phyloP scores from a whole-genome alignment of 805 yeast genomes.

The Spathaspora gorwiae region DNA sequence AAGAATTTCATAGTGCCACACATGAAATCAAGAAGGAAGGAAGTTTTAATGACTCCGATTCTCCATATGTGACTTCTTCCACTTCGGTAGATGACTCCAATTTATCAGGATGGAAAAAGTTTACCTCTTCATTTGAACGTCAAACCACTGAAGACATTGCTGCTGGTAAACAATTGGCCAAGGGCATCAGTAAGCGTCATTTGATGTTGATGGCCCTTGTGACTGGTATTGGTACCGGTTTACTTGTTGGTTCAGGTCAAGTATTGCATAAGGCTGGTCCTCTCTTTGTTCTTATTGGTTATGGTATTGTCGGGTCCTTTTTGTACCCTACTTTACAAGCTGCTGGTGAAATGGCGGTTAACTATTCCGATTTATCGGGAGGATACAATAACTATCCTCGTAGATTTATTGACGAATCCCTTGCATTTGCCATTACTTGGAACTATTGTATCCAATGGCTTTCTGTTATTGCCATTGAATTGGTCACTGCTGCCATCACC shows the following conservation, averaged over 20 bases:
- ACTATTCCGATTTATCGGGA: constrained; percentile 54
- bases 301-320: constrained; percentile 32
- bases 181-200: constrained; percentile 39
- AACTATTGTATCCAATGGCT: constrained; percentile 63
- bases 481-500: constrained; percentile 62
- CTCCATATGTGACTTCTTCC: constrained; percentile 2
- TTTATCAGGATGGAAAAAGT: constrained; percentile 9
- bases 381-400: constrained; percentile 57
- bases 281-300: constrained; percentile 26
- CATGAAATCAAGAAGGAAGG: not conserved
- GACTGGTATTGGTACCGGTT: constrained; percentile 41
- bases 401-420: constrained; percentile 51
- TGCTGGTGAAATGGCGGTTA: constrained; percentile 52
- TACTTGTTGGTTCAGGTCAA: constrained; percentile 38
- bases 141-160: constrained; percentile 11
- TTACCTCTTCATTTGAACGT: constrained; percentile 26
- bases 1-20: not conserved
- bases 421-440: constrained; percentile 60
- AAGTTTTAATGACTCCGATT: constrained; percentile 1
- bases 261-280: constrained; percentile 36
- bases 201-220: constrained; percentile 31
- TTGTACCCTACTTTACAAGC: constrained; percentile 36
- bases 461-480: constrained; percentile 56
- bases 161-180: constrained; percentile 21
- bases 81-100: not conserved